Percentiles rank a stretch among this genome's conserved stretches.
Evolutionary conservation across 192 early-diverging fungal genomes (phyloP).

Genomic region (Backusella macrospora): DNA sequence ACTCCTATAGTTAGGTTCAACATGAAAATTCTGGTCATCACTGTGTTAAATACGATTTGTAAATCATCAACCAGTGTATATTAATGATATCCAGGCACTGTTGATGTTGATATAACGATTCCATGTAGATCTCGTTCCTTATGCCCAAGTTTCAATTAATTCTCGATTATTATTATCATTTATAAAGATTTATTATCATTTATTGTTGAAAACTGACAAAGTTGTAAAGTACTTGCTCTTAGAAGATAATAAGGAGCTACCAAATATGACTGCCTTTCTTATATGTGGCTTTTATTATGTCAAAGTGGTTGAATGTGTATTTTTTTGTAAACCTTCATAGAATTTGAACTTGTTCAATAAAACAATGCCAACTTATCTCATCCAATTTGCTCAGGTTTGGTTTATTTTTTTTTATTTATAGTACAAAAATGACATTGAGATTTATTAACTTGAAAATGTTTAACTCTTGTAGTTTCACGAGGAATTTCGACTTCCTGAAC

Average conservation of each 20-base stretch:
- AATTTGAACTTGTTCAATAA: conserved; percentile 4
- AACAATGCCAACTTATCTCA: conserved; percentile 12
- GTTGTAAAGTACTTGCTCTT: no score
- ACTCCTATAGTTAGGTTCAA: no score
- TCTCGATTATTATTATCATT: no score
- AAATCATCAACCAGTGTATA: no score
- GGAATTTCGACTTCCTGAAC: conserved; percentile 81
- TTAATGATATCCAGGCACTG: no score
- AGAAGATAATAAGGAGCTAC: background rate
- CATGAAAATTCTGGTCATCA: no score
- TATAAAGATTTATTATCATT: no score
- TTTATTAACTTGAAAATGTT: background rate
- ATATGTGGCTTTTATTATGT: background rate
- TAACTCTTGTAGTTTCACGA: conserved; percentile 42
- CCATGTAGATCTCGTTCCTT: no score
- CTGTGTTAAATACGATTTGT: no score
- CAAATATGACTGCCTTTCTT: background rate
- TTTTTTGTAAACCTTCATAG: background rate
- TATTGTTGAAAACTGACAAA: no score
- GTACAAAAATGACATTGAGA: background rate
- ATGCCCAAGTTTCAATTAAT: no score
- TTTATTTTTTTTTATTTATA: background rate
- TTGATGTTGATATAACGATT: no score
- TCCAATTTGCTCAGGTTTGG: conserved; percentile 20
- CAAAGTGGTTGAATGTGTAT: background rate